phyloP scores from a whole-genome alignment of 1,139 yeast species.

The Hemisphaericaspora xylofermentans region DNA sequence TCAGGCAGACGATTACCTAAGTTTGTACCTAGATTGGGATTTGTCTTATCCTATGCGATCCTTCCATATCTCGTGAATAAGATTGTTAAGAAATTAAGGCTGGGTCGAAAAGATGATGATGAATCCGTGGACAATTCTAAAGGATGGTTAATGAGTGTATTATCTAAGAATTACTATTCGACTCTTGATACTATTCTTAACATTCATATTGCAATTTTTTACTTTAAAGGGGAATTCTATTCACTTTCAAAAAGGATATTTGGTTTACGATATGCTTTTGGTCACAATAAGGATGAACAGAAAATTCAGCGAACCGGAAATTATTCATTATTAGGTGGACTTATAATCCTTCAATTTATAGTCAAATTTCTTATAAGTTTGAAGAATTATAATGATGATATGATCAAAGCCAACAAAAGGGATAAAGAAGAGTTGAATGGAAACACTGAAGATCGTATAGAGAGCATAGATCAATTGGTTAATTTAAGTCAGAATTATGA shows the following conservation, averaged over 20 bases:
- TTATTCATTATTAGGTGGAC: conserved; percentile 74
- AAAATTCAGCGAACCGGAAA: conserved; percentile 51
- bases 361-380: conserved; percentile 43
- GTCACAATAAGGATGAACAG: conserved; percentile 54
- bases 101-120: conserved; percentile 18
- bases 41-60: conserved; percentile 53
- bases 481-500: conserved; percentile 16
- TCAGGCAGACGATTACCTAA: conserved; percentile 53
- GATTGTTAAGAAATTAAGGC: conserved; percentile 26
- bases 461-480: conserved; percentile 22
- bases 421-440: conserved; percentile 16
- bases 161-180: conserved; percentile 42
- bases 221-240: conserved; percentile 78
- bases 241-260: conserved; percentile 71
- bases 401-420: conserved; percentile 12
- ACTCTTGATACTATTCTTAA: conserved; percentile 55
- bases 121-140: conserved; percentile 4
- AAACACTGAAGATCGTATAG: conserved; percentile 13
- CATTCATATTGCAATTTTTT: conserved; percentile 77
- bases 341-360: conserved; percentile 61
- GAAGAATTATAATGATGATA: conserved; percentile 27
- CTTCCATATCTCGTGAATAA: conserved; percentile 53
- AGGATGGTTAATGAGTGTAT: conserved; percentile 8
- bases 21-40: conserved; percentile 47
- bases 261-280: conserved; percentile 77